phyloP scores from a whole-genome alignment of 768 basidiomycete species.

The Serendipita sp. region DNA sequence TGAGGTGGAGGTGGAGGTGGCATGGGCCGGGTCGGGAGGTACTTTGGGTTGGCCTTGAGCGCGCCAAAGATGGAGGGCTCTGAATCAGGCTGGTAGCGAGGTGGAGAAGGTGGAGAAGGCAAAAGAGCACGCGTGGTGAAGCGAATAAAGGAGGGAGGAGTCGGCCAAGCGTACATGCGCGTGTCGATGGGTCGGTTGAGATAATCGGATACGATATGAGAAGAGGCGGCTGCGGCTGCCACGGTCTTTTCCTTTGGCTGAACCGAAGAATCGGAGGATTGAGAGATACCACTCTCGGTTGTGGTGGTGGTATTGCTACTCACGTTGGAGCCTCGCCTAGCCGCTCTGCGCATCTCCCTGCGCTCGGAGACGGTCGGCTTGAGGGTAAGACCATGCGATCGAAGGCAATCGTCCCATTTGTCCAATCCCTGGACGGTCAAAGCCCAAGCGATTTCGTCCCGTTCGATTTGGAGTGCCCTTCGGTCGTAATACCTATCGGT shows the following conservation, averaged over 20 bases:
- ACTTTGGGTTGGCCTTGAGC: background rate
- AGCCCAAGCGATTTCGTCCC: slow-evolving; percentile 3
- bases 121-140: background rate
- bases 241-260: background rate
- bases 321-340: background rate
- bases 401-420: background rate
- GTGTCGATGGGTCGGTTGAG: background rate
- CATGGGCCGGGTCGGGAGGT: background rate
- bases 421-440: background rate
- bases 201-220: background rate
- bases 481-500: background rate
- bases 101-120: background rate
- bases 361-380: background rate
- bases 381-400: background rate
- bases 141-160: background rate
- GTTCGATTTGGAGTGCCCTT: background rate
- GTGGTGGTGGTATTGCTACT: background rate
- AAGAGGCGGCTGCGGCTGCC: background rate
- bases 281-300: background rate
- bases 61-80: background rate
- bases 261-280: background rate
- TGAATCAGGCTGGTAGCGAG: background rate
- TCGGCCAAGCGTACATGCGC: background rate
- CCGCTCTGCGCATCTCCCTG: background rate
- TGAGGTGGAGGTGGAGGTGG: background rate